Percentiles rank a stretch among this genome's conserved stretches.
Conservation (phyloP, 2,329 filamentous ascomycete species). For the Escovopsis sp. region DNA sequence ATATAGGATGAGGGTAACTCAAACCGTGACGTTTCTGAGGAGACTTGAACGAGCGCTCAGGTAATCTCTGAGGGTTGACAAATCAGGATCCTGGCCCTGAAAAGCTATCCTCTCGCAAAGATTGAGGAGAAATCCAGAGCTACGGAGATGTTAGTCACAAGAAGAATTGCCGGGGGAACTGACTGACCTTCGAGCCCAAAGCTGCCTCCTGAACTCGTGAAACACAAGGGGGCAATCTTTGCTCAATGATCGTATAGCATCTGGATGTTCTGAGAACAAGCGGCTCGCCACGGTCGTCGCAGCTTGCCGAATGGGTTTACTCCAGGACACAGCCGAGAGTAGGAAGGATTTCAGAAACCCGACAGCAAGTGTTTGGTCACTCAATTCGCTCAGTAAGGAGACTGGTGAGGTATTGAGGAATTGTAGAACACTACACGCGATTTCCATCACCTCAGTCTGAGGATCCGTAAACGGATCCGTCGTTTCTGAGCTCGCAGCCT, state of each 20-base stretch:
- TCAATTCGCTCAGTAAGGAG: conserved; percentile 17
- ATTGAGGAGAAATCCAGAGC: conserved; percentile 24
- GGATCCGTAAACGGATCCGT: conserved; percentile 2
- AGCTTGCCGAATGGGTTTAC: conserved; percentile 32
- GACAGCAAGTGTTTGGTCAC: conserved; percentile 10
- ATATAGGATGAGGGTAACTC: conserved; percentile 9
- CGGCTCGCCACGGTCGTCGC: conserved; percentile 32
- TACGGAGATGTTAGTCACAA: conserved; percentile 5
- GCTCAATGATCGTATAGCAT: conserved; percentile 14
- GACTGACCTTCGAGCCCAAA: conserved; percentile 39
- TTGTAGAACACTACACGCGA: conserved; percentile 30
- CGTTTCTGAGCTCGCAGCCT: conserved; percentile 1
- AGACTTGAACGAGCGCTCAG: conserved; percentile 39
- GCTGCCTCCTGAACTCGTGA: conserved; percentile 19
- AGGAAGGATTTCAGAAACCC: conserved; percentile 34
- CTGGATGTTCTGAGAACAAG: conserved; percentile 23
- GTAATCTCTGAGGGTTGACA: conserved; percentile 38
- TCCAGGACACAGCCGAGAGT: conserved; percentile 36
- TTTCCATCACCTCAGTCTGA: conserved; percentile 7
- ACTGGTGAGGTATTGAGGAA: conserved; percentile 38
- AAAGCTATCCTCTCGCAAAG: conserved; percentile 33
- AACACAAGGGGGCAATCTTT: conserved; percentile 12
- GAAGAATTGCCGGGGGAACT: not conserved
- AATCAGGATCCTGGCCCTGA: conserved; percentile 25
- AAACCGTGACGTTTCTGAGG: conserved; percentile 33